phyloP scores from a whole-genome alignment of 75 land plant species.

The Azolla pinnata region DNA sequence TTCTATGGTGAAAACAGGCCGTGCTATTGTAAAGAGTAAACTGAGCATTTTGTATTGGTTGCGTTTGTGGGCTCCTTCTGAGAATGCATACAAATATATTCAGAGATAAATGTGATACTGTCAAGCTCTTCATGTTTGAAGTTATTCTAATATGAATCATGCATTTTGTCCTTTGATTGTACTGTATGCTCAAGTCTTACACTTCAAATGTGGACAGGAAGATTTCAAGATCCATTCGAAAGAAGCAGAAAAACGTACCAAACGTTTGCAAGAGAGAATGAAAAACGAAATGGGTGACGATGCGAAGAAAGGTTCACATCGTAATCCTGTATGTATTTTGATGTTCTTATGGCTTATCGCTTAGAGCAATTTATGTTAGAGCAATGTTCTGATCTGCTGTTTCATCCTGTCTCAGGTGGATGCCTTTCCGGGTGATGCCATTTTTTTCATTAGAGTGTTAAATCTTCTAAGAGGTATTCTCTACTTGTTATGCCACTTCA shows the following conservation, averaged over 20 bases:
- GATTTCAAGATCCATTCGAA: conserved; percentile 42
- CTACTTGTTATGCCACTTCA: too few relatives aligned
- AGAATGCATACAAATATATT: too few relatives aligned
- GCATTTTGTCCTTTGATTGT: too few relatives aligned
- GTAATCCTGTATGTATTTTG: conserved; percentile 68
- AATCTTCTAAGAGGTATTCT: conserved; percentile 96
- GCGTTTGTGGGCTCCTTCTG: too few relatives aligned
- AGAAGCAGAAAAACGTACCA: conserved; percentile 48
- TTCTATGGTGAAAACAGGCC: too few relatives aligned
- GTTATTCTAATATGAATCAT: too few relatives aligned
- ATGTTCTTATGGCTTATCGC: neutral
- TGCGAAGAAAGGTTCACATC: conserved; percentile 43
- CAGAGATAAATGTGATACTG: too few relatives aligned
- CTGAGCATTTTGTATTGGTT: too few relatives aligned
- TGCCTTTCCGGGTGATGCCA: conserved; percentile 91
- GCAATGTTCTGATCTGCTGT: neutral
- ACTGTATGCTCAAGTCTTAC: too few relatives aligned
- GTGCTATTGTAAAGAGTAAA: too few relatives aligned
- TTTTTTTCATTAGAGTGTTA: conserved; percentile 74
- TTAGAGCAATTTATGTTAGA: neutral
- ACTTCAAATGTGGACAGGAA: conserved; percentile 35
- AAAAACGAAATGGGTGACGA: conserved; percentile 21
- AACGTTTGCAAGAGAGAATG: conserved; percentile 61
- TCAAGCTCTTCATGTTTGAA: too few relatives aligned
- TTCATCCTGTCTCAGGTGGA: conserved; percentile 48